Evolutionary conservation across 2,329 filamentous ascomycete species (phyloP).

Genomic region (Epichloe gansuensis): DNA sequence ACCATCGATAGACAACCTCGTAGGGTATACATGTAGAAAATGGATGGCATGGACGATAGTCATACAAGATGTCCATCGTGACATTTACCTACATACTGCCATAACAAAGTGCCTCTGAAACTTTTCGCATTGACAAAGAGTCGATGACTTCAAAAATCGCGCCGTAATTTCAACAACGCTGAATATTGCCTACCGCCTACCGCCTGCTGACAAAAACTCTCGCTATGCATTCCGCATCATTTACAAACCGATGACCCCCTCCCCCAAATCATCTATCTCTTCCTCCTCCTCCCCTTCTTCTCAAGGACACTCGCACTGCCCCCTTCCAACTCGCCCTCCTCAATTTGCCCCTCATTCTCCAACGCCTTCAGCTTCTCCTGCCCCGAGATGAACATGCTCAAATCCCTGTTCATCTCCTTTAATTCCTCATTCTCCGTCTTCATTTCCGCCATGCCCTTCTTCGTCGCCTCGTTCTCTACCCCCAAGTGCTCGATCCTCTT

Average conservation of each 20-base stretch:
- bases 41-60: too few relatives aligned
- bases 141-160: too few relatives aligned
- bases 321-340: slow-evolving; percentile 62
- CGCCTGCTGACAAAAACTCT: too few relatives aligned
- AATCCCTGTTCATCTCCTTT: slow-evolving; percentile 74
- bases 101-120: too few relatives aligned
- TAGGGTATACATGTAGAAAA: too few relatives aligned
- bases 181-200: background rate
- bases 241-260: too few relatives aligned
- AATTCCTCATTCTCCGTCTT: slow-evolving; percentile 58
- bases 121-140: too few relatives aligned
- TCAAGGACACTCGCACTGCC: slow-evolving; percentile 58
- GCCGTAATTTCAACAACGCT: too few relatives aligned
- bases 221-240: too few relatives aligned
- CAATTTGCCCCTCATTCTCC: slow-evolving; percentile 44
- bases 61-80: too few relatives aligned
- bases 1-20: too few relatives aligned
- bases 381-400: slow-evolving; percentile 78
- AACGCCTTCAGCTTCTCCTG: slow-evolving; percentile 68
- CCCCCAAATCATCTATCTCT: slow-evolving; percentile 8
- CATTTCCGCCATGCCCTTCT: slow-evolving; percentile 43
- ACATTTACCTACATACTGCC: too few relatives aligned
- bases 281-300: slow-evolving; percentile 42
- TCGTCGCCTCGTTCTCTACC: slow-evolving; percentile 44
- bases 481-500: slow-evolving; percentile 67